Evolutionary conservation across 2,329 filamentous ascomycete genomes (phyloP), one percentile per base, ranked within the genome.

Genomic region (Decorospora gaudefroyi): DNA sequence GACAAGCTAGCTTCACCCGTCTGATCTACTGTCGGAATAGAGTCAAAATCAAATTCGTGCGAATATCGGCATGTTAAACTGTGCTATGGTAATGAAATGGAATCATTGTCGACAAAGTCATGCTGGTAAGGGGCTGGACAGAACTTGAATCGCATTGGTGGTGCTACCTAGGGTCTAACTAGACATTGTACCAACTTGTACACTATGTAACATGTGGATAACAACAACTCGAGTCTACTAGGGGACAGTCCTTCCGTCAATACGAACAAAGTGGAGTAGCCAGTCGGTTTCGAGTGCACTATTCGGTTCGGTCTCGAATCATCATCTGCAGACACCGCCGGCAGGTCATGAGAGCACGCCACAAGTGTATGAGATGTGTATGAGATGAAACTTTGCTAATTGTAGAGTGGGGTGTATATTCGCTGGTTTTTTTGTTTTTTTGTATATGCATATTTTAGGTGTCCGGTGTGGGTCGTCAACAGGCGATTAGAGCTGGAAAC

Each of bases 351-450:
- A 13, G 6, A 13, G 3, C 19, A 19, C 22, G 6, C 19, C 32
- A 19, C 16, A 36, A n/a, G 31, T 37, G 30, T 38, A 15, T 32
- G 21, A 26, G 38, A 31, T 18, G 22, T 26, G 16, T 21, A 16
- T 25, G 28, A 18, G 7, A 18, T n/a, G 29, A 28, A 17, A 11
- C n/a, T 12, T 42, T 46, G 19, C 10, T 19, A 11, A 35, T 27
- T 16, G 36, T 28, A 32, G 43, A 46, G 43, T 46, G 43, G 43
- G 38, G 43, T 42, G 43, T 46, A 42, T 42, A 21, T n/a, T n/a
- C n/a, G 21, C 42, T 27, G 16, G n/a, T 40, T 2, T 28, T 32
- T 31, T n/a, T 26, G 5, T 22, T 41, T 18, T 15, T 21, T 18
- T 22, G 16, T 40, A 39, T 34, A 21, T 40, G 36, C 35, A 12